Evolutionary conservation across 2,329 filamentous ascomycete species (phyloP).

Genomic region (Colletotrichum tropicale): DNA sequence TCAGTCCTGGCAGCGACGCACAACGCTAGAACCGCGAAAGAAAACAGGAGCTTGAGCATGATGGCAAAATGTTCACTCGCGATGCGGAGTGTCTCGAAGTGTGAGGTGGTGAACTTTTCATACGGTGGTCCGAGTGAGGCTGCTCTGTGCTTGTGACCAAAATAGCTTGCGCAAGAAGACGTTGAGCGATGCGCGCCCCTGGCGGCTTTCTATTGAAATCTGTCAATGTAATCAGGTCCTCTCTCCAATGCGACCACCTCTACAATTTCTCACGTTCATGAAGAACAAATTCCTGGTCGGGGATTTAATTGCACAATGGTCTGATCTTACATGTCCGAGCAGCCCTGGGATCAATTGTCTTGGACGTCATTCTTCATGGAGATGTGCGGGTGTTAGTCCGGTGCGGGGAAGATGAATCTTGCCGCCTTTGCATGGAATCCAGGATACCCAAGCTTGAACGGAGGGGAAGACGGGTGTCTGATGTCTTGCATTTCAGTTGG

Average conservation of each 20-base stretch:
- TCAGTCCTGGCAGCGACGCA: neutral
- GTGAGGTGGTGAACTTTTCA: neutral
- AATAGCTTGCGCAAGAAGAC: neutral
- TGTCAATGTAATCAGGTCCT: neutral
- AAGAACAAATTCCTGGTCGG: neutral
- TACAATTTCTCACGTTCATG: neutral
- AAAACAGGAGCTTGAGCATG: neutral
- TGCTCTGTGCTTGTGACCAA: no score
- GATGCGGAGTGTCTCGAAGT: neutral
- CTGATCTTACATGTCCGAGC: neutral
- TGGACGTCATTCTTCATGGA: neutral
- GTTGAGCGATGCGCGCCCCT: neutral
- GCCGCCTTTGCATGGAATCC: neutral
- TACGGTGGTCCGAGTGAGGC: neutral
- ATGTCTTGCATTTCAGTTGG: neutral
- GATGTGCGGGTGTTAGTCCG: neutral
- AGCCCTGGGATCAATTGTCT: neutral
- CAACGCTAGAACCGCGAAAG: neutral
- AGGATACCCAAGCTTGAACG: neutral
- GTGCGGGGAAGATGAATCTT: neutral
- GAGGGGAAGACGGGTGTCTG: neutral
- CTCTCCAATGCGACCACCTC: neutral
- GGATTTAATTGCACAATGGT: neutral
- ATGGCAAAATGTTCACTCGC: neutral
- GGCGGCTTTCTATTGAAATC: neutral